Percentiles rank a stretch among this genome's conserved stretches.
phyloP scores from a whole-genome alignment of 331 rosid species.

The Pyrus hybrid region DNA sequence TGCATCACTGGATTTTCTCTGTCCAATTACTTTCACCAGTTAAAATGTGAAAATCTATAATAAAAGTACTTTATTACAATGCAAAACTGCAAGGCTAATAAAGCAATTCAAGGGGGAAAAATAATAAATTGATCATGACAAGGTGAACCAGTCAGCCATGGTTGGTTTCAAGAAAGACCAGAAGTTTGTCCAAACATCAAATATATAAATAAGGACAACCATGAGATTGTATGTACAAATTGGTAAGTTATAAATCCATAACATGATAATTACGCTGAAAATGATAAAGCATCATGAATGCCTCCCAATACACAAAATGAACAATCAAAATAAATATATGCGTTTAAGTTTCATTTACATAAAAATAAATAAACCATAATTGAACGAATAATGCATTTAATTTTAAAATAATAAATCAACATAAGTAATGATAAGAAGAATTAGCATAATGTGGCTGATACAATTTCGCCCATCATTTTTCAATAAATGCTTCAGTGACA shows the following conservation, averaged over 20 bases:
- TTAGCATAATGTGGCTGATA: neutral
- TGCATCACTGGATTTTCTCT: conserved; percentile 92
- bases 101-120: neutral
- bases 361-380: neutral
- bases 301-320: neutral
- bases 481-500: neutral
- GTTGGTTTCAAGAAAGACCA: neutral
- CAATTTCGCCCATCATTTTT: neutral
- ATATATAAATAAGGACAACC: neutral
- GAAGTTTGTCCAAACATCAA: neutral
- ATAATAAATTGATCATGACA: neutral
- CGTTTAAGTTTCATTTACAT: neutral
- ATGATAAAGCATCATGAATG: neutral
- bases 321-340: neutral
- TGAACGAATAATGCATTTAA: neutral
- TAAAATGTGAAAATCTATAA: conserved; percentile 16
- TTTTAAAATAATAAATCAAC: neutral
- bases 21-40: conserved; percentile 34
- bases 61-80: neutral
- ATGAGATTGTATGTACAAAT: neutral
- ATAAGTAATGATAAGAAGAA: neutral
- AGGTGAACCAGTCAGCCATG: neutral
- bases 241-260: neutral
- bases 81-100: neutral
- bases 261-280: neutral